Percentiles rank a stretch among this genome's conserved stretches.
These are phyloP conservation scores for Croton laevigatus DNA, from an alignment of 441 rosid species.

Conservation along the genomic window DNA sequence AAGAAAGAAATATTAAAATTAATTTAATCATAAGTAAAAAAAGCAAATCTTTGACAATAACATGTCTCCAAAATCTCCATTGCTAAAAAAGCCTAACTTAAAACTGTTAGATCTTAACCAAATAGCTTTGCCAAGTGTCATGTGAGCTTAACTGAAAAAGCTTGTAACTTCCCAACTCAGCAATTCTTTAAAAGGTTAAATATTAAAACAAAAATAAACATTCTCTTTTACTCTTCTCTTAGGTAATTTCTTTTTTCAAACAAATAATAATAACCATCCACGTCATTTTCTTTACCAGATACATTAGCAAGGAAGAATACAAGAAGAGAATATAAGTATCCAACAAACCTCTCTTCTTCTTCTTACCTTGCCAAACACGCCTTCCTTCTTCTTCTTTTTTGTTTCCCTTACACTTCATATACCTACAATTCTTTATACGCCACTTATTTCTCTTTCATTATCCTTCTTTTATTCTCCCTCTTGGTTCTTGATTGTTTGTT, in stretches of 20 bases:
- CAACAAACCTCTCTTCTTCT: conserved; percentile 23
- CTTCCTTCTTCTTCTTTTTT: conserved; percentile 17
- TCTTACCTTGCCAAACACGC: conserved; percentile 35
- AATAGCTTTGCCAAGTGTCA: not conserved
- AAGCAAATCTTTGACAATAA: not conserved
- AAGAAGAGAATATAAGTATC: conserved; percentile 24
- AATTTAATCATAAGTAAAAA: not conserved
- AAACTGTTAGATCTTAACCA: not conserved
- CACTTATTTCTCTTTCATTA: not conserved
- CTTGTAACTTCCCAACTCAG: not conserved
- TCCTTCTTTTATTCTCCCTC: not conserved
- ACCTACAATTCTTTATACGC: not conserved
- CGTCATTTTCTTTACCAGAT: conserved; percentile 13
- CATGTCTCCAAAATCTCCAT: not conserved
- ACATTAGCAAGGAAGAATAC: not conserved
- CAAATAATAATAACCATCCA: not conserved
- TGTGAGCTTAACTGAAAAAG: not conserved
- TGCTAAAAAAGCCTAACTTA: not conserved
- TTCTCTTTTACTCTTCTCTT: conserved; percentile 8
- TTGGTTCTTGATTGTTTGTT: not conserved
- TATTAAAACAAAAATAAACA: not conserved
- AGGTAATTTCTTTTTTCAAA: not conserved
- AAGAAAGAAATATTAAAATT: not conserved
- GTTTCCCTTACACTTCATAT: conserved; percentile 1
- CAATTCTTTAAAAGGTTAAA: not conserved